phyloP scores from a whole-genome alignment of 306 rosid genomes.

The Trichosanthes truncata region DNA sequence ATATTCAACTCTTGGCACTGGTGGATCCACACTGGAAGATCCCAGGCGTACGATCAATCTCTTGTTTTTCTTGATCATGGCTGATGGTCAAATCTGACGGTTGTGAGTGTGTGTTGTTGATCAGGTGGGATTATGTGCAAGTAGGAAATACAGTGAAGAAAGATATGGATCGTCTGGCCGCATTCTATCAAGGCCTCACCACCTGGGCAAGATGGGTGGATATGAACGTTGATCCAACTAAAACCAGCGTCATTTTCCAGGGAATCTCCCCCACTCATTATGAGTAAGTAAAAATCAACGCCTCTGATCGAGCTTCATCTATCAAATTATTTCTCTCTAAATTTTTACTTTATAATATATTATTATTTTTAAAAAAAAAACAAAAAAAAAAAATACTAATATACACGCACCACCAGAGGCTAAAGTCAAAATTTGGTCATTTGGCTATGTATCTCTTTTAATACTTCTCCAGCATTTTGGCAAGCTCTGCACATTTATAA shows the following conservation, averaged over 20 bases:
- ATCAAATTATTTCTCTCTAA: neutral
- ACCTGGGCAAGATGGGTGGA: constrained; percentile 17
- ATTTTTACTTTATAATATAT: neutral
- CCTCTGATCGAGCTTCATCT: neutral
- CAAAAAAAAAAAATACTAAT: neutral
- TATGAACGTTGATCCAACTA: neutral
- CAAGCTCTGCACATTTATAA: neutral
- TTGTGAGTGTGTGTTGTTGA: constrained; percentile 2
- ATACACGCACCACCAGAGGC: neutral
- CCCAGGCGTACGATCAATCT: constrained; percentile 49
- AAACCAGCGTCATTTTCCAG: constrained; percentile 12
- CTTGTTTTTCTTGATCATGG: neutral
- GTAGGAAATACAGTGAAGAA: neutral
- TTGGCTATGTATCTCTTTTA: neutral
- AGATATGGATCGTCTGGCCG: constrained; percentile 13
- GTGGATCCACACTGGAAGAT: constrained; percentile 79
- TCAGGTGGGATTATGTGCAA: constrained; percentile 41
- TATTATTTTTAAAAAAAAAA: neutral
- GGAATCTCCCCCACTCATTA: constrained; percentile 13
- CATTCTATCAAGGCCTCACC: constrained; percentile 4
- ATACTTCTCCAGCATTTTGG: constrained; percentile 2
- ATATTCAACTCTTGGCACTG: constrained; percentile 94
- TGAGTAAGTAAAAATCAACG: neutral
- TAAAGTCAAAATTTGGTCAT: neutral
- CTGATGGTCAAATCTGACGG: neutral